Conservation (phyloP, 768 basidiomycete species). For the Termitomyces sp. region DNA sequence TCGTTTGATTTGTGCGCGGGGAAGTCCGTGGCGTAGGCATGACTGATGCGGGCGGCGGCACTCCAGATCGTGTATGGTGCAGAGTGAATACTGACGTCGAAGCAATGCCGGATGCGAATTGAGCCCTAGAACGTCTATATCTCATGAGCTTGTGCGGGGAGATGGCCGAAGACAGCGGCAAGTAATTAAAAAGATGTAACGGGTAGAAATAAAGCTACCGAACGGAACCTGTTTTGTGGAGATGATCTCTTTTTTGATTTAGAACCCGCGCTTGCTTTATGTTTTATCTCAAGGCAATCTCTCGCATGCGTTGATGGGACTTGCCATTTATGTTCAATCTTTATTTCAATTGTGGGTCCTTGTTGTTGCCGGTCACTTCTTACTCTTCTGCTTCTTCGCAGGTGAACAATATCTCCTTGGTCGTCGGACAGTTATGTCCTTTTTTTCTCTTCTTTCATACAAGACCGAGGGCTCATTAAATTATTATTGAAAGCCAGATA, state of each 20-base stretch:
- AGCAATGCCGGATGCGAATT: not conserved
- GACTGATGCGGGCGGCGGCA: not conserved
- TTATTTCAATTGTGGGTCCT: not conserved
- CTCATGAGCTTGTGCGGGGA: not conserved
- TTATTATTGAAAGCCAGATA: not conserved
- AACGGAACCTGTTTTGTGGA: slow-evolving; percentile 8
- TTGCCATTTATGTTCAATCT: not conserved
- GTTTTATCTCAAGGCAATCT: not conserved
- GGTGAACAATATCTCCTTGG: not conserved
- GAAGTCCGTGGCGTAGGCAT: not conserved
- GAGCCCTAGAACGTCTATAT: not conserved
- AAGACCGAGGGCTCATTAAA: not conserved
- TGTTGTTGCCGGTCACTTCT: not conserved
- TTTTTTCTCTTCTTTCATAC: not conserved
- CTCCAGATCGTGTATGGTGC: not conserved
- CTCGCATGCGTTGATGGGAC: not conserved
- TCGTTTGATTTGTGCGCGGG: not conserved
- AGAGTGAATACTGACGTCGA: not conserved
- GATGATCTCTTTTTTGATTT: not conserved
- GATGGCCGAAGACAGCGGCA: not conserved
- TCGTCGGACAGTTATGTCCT: not conserved
- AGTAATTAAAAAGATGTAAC: slow-evolving; percentile 1
- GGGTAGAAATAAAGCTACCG: not conserved
- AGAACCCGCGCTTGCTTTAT: not conserved
- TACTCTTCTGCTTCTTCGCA: not conserved